Percentiles rank a stretch among this genome's conserved stretches.
Evolutionary conservation across 1,284 basidiomycete genomes (phyloP).

Genomic region (Tylopilus sp.): DNA sequence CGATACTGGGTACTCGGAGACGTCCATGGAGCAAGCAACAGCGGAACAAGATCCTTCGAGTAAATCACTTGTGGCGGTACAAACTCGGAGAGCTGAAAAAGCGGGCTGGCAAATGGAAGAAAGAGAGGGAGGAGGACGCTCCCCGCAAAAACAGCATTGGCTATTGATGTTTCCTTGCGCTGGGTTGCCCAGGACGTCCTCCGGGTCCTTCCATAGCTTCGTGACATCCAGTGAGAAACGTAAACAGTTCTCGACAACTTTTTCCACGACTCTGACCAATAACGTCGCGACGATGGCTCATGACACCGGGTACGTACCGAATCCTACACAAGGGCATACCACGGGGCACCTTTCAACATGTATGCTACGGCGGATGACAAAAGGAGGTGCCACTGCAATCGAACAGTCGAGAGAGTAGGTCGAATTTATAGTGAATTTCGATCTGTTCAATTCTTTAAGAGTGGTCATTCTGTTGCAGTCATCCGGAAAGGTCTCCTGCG

Average conservation of each 20-base stretch:
- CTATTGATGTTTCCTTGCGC: not conserved
- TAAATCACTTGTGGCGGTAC: conserved; percentile 30
- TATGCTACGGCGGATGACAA: too few relatives aligned
- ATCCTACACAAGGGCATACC: too few relatives aligned
- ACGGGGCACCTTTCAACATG: too few relatives aligned
- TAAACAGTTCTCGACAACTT: not conserved
- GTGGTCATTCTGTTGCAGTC: too few relatives aligned
- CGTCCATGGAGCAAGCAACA: conserved; percentile 28
- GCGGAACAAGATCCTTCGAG: conserved; percentile 16
- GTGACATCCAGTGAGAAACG: conserved; percentile 3
- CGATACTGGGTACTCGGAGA: conserved; percentile 13
- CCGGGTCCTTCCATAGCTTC: not conserved
- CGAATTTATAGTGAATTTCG: too few relatives aligned
- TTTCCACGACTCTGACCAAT: conserved; percentile 4
- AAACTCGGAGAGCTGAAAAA: conserved; percentile 23
- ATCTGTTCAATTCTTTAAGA: too few relatives aligned
- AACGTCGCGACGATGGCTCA: too few relatives aligned
- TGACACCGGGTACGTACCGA: too few relatives aligned
- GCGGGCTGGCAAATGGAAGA: conserved; percentile 5
- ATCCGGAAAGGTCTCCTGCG: too few relatives aligned
- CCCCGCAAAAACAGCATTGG: conserved; percentile 11
- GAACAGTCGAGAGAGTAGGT: too few relatives aligned
- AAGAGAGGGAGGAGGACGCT: conserved; percentile 17
- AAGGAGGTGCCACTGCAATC: too few relatives aligned
- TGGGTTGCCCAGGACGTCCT: not conserved